Evolutionary conservation across 2,329 filamentous ascomycete genomes (phyloP).

Genomic region (Tolypocladium ophioglossoides): DNA sequence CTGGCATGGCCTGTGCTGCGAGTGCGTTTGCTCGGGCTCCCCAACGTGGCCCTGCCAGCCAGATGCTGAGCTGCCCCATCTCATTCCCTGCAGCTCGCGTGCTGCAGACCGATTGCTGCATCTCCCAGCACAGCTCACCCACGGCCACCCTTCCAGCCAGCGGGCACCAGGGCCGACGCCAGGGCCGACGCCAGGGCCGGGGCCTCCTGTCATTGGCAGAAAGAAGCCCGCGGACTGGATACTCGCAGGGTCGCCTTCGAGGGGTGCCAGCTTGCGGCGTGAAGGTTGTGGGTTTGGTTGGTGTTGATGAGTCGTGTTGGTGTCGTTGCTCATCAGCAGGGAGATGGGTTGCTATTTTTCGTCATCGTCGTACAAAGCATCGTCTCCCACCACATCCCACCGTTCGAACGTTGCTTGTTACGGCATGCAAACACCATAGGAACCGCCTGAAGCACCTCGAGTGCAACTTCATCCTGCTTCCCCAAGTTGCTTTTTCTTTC

Average conservation of each 20-base stretch:
- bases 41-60: not conserved
- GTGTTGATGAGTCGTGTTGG: not conserved
- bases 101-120: conserved; percentile 6
- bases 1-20: too few relatives aligned
- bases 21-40: not conserved
- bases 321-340: not conserved
- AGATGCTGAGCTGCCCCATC: not conserved
- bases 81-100: conserved; percentile 12
- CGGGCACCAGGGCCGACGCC: too few relatives aligned
- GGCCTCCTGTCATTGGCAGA: not conserved
- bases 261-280: not conserved
- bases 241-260: too few relatives aligned
- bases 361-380: not conserved
- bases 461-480: not conserved
- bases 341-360: not conserved
- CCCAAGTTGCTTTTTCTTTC: not conserved
- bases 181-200: conserved; percentile 1
- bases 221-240: not conserved
- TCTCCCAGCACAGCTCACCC: not conserved
- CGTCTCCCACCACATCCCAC: not conserved
- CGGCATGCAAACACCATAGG: not conserved
- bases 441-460: not conserved
- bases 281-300: not conserved
- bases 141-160: too few relatives aligned
- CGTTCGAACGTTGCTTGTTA: too few relatives aligned